Evolutionary conservation across 352 stramenopile genomes (phyloP).

Genomic region (Globisporangium iwayamae): DNA sequence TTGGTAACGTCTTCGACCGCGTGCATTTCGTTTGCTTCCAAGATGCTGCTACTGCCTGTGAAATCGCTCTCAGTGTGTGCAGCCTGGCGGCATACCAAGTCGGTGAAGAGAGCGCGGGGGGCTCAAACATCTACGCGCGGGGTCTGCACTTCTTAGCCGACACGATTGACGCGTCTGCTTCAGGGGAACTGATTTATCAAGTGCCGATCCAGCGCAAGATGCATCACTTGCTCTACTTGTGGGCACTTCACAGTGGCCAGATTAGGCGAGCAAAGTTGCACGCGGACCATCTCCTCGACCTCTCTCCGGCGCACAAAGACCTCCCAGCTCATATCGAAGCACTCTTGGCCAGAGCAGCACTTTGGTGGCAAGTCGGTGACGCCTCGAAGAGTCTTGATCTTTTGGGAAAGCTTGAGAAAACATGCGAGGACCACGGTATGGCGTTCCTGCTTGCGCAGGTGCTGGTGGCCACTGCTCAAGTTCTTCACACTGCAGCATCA

Average conservation of each 20-base stretch:
- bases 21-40: conserved; percentile 55
- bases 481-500: conserved; percentile 27
- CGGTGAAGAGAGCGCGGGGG: conserved; percentile 7
- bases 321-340: conserved; percentile 44
- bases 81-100: conserved; percentile 32
- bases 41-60: conserved; percentile 39
- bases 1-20: conserved; percentile 43
- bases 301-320: conserved; percentile 49
- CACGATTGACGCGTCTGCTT: conserved; percentile 11
- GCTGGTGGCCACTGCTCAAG: conserved; percentile 40
- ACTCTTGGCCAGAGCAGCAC: conserved; percentile 25
- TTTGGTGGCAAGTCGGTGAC: conserved; percentile 34
- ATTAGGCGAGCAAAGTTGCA: conserved; percentile 36
- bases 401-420: conserved; percentile 35
- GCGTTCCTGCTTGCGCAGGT: conserved; percentile 48
- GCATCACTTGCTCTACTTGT: conserved; percentile 49
- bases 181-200: conserved; percentile 29
- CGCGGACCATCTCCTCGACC: conserved; percentile 31
- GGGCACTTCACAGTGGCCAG: conserved; percentile 49
- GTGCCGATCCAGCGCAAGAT: conserved; percentile 40
- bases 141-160: conserved; percentile 36
- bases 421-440: conserved; percentile 38
- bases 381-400: conserved; percentile 33
- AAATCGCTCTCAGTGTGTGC: conserved; percentile 51
- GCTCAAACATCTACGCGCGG: conserved; percentile 24